phyloP scores from a whole-genome alignment of 1,139 yeast species.

The Lodderomyces pseudojiufengensis region DNA sequence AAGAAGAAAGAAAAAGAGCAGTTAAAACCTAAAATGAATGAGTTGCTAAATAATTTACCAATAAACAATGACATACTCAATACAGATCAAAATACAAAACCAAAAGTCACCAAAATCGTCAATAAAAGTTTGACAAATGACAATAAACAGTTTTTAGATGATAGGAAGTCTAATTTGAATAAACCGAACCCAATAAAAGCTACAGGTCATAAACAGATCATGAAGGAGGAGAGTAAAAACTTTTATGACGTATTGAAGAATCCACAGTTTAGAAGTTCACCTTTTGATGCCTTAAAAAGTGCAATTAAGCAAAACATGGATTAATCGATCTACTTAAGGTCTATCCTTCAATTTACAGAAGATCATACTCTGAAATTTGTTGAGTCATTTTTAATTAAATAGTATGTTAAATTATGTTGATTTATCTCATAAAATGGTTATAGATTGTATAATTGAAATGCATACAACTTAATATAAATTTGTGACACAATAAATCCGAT shows the following conservation, averaged over 20 bases:
- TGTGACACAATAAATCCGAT: too few relatives aligned
- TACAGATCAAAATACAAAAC: background rate
- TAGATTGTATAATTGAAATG: too few relatives aligned
- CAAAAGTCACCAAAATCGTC: slow-evolving; percentile 6
- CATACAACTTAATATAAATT: too few relatives aligned
- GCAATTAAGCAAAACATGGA: slow-evolving; percentile 24
- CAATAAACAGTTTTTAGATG: slow-evolving; percentile 15
- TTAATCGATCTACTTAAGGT: too few relatives aligned
- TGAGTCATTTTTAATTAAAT: too few relatives aligned
- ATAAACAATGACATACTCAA: slow-evolving; percentile 6
- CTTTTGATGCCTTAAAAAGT: slow-evolving; percentile 56
- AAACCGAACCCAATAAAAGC: slow-evolving; percentile 58
- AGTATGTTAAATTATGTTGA: too few relatives aligned
- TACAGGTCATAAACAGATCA: slow-evolving; percentile 53
- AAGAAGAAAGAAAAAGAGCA: slow-evolving; percentile 62
- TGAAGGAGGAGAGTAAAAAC: slow-evolving; percentile 50
- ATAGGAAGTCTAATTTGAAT: slow-evolving; percentile 36
- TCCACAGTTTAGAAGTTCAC: slow-evolving; percentile 48
- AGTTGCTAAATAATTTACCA: slow-evolving; percentile 52
- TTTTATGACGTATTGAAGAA: slow-evolving; percentile 55
- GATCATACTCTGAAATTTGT: too few relatives aligned
- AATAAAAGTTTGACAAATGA: background rate
- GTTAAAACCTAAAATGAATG: slow-evolving; percentile 63
- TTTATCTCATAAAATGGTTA: too few relatives aligned
- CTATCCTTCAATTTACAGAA: too few relatives aligned